Percentiles rank a stretch among this genome's conserved stretches.
Conservation (phyloP, 345 rosid genomes). For the Dimocarpus longan region DNA sequence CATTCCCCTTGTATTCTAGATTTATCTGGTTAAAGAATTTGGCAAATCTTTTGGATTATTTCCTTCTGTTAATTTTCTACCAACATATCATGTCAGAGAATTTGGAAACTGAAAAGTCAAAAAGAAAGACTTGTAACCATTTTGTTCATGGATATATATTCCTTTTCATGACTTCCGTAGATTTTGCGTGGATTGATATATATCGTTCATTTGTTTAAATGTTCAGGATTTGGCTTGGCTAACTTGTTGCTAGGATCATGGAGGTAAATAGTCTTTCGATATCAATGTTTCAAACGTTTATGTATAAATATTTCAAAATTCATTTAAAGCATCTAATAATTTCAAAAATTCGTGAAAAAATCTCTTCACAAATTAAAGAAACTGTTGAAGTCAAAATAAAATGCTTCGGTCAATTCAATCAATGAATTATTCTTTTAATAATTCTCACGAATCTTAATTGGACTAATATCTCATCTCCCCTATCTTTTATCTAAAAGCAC, state of each 20-base stretch:
- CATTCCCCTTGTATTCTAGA: constrained; percentile 17
- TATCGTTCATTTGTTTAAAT: neutral
- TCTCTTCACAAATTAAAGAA: neutral
- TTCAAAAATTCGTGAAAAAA: neutral
- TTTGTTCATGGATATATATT: neutral
- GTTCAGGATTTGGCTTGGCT: neutral
- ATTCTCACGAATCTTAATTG: neutral
- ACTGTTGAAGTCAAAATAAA: too few species aligned
- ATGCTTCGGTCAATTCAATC: too few species aligned
- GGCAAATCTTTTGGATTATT: neutral
- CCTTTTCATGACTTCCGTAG: neutral
- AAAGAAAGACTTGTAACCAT: neutral
- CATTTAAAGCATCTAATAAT: too few species aligned
- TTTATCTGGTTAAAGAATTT: neutral
- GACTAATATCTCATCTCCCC: too few species aligned
- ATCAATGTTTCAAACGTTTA: too few species aligned
- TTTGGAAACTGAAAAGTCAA: neutral
- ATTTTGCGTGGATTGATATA: neutral
- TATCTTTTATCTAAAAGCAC: too few species aligned
- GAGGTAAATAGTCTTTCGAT: too few species aligned
- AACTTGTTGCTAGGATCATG: neutral
- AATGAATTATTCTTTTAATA: neutral
- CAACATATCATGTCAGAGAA: neutral
- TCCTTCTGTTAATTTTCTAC: neutral
- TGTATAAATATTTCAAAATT: too few species aligned